Base-by-base conservation (phyloP, 495 filamentous ascomycete genomes). In the Pyrenula aspistea region DNA sequence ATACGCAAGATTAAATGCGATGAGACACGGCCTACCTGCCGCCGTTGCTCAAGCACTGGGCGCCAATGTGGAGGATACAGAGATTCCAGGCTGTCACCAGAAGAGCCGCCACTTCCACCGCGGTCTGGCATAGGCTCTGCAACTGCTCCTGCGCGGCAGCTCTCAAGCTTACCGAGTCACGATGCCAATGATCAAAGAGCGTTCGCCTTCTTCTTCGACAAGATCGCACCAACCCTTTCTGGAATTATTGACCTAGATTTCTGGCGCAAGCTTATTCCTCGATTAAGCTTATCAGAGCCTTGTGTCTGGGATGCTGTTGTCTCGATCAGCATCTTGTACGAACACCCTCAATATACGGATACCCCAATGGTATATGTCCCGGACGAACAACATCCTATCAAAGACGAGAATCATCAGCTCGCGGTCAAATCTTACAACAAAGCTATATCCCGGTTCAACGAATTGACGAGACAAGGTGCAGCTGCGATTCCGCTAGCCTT, bases 1-100 rank as follows among this genome's bases (percentile, higher is more conserved):
- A 76, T 75, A 53, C 74, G 83, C 49, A 74, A 76, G 60, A 82
- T 87, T 24, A 85, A 86, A 68, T 87, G 83, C 67, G 83, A 82
- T 65, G 83, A 87, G 64, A 72, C 71, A 57, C 81, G 78, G 54
- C 83, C 83, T 2, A 59, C 62, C 2, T 87, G 83, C 61, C 67
- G 67, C 25, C 77, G 80, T 47, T 87, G 83, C 59, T 65, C 78
- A 19, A 67, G 60, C 51, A 78, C 75, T 0, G 75, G 77, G 1
- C 70, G 77, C 10, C 64, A 62, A 57, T 80, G 78, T 59, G 74
- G 77, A 21, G 68, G 63, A 51, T 58, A 61, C 24, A 24, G 12
- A 2, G 31, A 36, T 19, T 53, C 22, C 15, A 4, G 8, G 4
- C 4, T 15, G 31, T 42, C 15, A 42, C 31, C 31, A 42, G 31